Evolutionary conservation across 306 rosid species (phyloP).

Genomic region (Hippophae tibetana): DNA sequence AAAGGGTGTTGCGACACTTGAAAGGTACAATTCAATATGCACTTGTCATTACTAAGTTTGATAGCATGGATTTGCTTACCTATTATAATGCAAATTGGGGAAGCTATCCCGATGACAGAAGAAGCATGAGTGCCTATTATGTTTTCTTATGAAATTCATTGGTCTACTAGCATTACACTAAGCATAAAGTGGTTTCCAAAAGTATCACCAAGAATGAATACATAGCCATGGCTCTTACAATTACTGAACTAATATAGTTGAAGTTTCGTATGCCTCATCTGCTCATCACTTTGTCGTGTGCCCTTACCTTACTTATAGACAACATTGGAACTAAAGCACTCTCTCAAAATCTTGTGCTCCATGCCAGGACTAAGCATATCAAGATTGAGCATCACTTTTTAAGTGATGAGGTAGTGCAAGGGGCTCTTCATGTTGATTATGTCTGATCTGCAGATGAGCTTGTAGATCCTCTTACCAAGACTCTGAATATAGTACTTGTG

Average conservation of each 20-base stretch:
- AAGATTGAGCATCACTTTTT: not conserved
- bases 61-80: too few relatives aligned
- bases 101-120: not conserved
- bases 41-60: not conserved
- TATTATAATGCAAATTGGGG: too few relatives aligned
- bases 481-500: too few relatives aligned
- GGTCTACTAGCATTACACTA: not conserved
- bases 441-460: too few relatives aligned
- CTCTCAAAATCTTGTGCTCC: not conserved
- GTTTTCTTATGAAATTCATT: not conserved
- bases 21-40: not conserved
- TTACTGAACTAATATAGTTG: not conserved
- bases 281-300: too few relatives aligned
- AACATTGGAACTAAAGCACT: not conserved
- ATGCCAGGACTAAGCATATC: not conserved
- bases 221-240: not conserved
- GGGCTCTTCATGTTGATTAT: too few relatives aligned
- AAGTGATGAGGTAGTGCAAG: not conserved
- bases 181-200: not conserved
- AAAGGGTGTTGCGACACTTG: too few relatives aligned
- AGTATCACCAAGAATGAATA: not conserved
- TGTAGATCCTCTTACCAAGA: too few relatives aligned
- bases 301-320: not conserved
- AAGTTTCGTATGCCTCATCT: not conserved
- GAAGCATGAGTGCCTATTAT: not conserved